Conservation (phyloP, 2,329 filamentous ascomycete species). For the Orbilia blumenaviensis region DNA sequence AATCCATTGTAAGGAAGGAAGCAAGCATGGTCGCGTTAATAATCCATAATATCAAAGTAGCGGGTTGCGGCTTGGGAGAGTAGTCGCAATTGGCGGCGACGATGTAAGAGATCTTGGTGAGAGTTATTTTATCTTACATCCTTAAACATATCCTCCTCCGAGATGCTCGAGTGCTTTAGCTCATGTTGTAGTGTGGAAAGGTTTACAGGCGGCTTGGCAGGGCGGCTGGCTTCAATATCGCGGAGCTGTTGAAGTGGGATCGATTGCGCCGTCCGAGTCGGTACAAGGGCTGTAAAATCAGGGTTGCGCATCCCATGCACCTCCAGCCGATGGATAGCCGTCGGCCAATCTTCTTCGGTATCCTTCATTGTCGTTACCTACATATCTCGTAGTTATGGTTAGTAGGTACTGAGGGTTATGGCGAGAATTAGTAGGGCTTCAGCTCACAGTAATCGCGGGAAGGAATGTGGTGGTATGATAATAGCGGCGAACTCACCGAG, state of each 20-base stretch:
- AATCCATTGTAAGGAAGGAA: conserved; percentile 25
- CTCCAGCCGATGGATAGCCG: conserved; percentile 34
- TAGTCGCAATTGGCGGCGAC: conserved; percentile 17
- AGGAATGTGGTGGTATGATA: background rate
- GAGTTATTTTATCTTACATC: conserved; percentile 54
- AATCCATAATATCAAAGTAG: conserved; percentile 26
- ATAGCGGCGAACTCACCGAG: conserved; percentile 47
- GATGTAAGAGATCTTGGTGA: conserved; percentile 14
- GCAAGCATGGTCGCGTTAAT: conserved; percentile 43
- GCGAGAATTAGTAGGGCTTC: background rate
- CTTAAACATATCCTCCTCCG: conserved; percentile 54
- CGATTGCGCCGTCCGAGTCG: conserved; percentile 7
- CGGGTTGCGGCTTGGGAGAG: conserved; percentile 9
- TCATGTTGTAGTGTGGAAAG: conserved; percentile 44
- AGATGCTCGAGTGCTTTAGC: conserved; percentile 40
- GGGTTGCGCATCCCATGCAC: conserved; percentile 36
- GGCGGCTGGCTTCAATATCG: conserved; percentile 31
- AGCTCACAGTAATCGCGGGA: background rate
- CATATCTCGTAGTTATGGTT: background rate
- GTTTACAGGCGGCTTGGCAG: conserved; percentile 40
- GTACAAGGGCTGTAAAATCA: conserved; percentile 40
- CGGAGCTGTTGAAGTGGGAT: conserved; percentile 32
- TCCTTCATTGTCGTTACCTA: conserved; percentile 27
- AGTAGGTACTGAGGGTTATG: background rate
- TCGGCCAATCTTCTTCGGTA: conserved; percentile 44